A percentile compares a stretch with the other conserved stretches of the same genome.
These are phyloP conservation scores for Solanum rostratum DNA, from an alignment of 257 asterid species.

Conservation along the genomic window DNA sequence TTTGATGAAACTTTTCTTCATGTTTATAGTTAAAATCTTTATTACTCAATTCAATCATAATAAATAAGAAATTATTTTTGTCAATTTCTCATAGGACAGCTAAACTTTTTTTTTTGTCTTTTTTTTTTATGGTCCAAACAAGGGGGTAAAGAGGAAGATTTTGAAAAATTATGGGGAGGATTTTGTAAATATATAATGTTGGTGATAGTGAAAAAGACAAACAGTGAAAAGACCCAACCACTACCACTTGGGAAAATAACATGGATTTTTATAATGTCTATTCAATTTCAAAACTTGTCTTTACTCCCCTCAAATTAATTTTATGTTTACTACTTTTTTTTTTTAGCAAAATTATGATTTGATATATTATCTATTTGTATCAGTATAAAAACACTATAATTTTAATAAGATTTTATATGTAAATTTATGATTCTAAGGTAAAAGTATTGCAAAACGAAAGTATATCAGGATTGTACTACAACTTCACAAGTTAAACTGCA, in stretches of 20 bases:
- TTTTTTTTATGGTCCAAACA: neutral
- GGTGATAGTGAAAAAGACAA: neutral
- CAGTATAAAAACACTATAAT: neutral
- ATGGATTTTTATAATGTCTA: neutral
- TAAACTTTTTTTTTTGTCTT: slow-evolving; percentile 1
- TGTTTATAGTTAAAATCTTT: too few relatives aligned
- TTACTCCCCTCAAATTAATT: neutral
- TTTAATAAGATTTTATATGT: neutral
- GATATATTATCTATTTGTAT: neutral
- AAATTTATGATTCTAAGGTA: neutral
- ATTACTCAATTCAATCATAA: neutral
- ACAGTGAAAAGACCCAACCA: slow-evolving; percentile 7
- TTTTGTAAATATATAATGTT: neutral
- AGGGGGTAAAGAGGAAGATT: neutral
- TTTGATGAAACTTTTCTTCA: too few relatives aligned
- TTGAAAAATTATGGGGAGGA: neutral
- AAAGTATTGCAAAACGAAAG: too few relatives aligned
- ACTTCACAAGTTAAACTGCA: too few relatives aligned
- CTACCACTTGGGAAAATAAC: neutral
- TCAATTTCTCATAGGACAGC: neutral
- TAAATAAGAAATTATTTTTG: too few relatives aligned
- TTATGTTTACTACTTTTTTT: neutral
- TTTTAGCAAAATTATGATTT: neutral
- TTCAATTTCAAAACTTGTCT: neutral
- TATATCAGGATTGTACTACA: too few relatives aligned